Conservation (phyloP, 129 eudicot genomes). For the Logfia minima region DNA sequence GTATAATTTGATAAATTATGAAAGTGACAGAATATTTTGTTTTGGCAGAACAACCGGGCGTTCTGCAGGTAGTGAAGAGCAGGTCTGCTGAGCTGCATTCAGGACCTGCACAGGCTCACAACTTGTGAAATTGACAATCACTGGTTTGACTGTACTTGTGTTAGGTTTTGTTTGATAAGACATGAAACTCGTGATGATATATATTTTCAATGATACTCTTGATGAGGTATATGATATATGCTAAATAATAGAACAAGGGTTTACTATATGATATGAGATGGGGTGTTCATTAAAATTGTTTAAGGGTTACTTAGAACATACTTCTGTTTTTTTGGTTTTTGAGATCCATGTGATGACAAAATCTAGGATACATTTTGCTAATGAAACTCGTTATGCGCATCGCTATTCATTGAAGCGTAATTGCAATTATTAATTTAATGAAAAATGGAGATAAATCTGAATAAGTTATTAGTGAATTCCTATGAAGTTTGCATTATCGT, state of each 20-base stretch:
- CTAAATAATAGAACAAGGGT: background rate
- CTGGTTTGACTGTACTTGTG: background rate
- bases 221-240: slow-evolving; percentile 1
- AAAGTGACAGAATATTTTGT: background rate
- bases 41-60: slow-evolving; percentile 79
- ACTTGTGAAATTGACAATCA: slow-evolving; percentile 20
- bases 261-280: background rate
- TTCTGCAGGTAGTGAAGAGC: slow-evolving; percentile 67
- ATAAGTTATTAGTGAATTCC: background rate
- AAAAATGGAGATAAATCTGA: background rate
- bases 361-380: background rate
- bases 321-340: background rate
- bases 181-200: slow-evolving; percentile 9
- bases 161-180: slow-evolving; percentile 22
- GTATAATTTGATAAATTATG: background rate
- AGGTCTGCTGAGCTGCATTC: slow-evolving; percentile 55
- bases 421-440: background rate
- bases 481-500: too few relatives aligned
- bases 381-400: background rate
- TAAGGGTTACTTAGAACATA: background rate
- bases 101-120: slow-evolving; percentile 40
- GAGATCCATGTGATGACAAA: background rate
- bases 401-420: too few relatives aligned
- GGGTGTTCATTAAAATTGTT: background rate
- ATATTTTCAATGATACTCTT: background rate